Conservation (phyloP, 2,329 filamentous ascomycete species). For the Westerdykella sp. region DNA sequence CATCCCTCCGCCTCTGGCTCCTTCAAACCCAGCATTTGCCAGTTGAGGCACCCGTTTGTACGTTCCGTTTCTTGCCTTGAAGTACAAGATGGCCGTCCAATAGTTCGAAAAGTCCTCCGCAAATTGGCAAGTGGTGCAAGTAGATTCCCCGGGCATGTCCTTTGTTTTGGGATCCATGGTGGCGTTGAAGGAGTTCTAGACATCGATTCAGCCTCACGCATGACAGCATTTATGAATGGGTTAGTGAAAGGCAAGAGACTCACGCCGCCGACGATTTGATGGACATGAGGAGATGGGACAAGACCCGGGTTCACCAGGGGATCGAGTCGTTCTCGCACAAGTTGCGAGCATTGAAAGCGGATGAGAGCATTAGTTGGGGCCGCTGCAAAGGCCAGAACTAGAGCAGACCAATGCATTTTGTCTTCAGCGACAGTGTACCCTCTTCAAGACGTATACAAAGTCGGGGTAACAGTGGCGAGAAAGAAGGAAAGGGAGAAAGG, state of each 20-base stretch:
- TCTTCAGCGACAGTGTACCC: no score
- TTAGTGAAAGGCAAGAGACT: background rate
- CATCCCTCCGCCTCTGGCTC: constrained; percentile 10
- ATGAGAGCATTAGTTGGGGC: constrained; percentile 6
- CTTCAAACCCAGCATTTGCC: constrained; percentile 18
- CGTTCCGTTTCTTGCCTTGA: constrained; percentile 24
- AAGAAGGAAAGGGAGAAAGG: no score
- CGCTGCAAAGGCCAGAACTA: constrained; percentile 6
- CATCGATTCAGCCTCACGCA: background rate
- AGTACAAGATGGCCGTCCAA: constrained; percentile 26
- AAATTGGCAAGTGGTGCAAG: constrained; percentile 14
- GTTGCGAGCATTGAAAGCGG: constrained; percentile 23
- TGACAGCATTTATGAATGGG: background rate
- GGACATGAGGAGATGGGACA: constrained; percentile 19
- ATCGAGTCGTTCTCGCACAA: constrained; percentile 21
- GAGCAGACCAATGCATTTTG: constrained; percentile 6
- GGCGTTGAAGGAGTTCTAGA: constrained; percentile 15
- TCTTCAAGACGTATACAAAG: no score
- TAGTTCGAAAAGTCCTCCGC: constrained; percentile 19
- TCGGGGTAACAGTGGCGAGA: no score
- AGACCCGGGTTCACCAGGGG: constrained; percentile 18
- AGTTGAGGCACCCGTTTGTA: constrained; percentile 38
- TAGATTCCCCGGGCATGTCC: constrained; percentile 16
- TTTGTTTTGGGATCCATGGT: constrained; percentile 11
- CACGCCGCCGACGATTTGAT: constrained; percentile 9